phyloP scores from a whole-genome alignment of 495 filamentous ascomycete species.

The Pseudomonodictys pantanalensis region DNA sequence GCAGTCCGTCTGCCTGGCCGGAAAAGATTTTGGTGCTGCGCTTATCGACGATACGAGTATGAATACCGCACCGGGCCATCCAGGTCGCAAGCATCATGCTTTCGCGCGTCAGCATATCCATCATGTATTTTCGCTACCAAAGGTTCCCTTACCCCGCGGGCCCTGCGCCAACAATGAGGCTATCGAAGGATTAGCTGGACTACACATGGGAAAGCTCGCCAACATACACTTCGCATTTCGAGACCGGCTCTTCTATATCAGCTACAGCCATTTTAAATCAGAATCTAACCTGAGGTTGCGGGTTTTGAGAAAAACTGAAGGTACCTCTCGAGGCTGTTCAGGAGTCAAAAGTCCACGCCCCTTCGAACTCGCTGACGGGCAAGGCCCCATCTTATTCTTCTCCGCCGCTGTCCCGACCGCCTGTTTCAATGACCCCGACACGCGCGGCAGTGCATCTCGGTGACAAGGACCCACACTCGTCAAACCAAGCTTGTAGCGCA shows the following conservation, averaged over 20 bases:
- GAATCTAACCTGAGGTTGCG: no score
- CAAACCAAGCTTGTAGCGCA: neutral
- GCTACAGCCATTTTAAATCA: neutral
- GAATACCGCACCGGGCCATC: slow-evolving; percentile 59
- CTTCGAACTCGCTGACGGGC: no score
- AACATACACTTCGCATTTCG: slow-evolving; percentile 33
- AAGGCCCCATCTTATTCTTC: no score
- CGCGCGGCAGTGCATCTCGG: neutral
- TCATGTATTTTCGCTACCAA: neutral
- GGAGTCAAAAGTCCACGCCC: no score
- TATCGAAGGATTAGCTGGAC: slow-evolving; percentile 1
- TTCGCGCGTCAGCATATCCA: neutral
- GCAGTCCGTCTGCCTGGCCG: slow-evolving; percentile 62
- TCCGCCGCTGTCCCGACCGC: no score
- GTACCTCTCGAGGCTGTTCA: no score
- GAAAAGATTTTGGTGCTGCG: slow-evolving; percentile 51
- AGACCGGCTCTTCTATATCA: slow-evolving; percentile 14
- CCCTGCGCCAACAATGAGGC: slow-evolving; percentile 64
- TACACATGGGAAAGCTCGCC: neutral
- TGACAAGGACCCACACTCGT: neutral
- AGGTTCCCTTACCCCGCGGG: slow-evolving; percentile 48
- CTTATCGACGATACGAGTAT: slow-evolving; percentile 62
- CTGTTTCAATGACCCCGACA: neutral
- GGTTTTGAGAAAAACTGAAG: no score
- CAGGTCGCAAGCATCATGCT: slow-evolving; percentile 62